Percentiles rank a stretch among this genome's conserved stretches.
phyloP scores from a whole-genome alignment of 2,329 filamentous ascomycete species.

The Plenodomus lindquistii region DNA sequence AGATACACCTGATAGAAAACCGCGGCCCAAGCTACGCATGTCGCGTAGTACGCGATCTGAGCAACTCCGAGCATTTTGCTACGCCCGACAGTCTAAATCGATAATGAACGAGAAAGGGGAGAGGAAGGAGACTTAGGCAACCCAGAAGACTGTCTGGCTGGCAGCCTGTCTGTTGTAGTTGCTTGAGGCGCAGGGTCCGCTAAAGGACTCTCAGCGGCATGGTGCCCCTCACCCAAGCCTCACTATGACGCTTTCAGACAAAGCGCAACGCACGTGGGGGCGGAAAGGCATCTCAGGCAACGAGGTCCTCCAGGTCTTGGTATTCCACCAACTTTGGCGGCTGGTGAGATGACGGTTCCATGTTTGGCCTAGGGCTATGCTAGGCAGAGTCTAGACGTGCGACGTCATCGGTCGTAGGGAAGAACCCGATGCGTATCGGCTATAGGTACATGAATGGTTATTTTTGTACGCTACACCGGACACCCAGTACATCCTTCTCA shows the following conservation, averaged over 20 bases:
- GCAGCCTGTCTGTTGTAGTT: not conserved
- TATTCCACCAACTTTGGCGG: not conserved
- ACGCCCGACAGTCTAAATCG: not conserved
- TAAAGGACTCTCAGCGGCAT: not conserved
- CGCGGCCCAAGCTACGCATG: conserved; percentile 28
- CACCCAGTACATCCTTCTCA: not conserved
- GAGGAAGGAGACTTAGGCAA: not conserved
- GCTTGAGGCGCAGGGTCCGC: not conserved
- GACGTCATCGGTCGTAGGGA: not conserved
- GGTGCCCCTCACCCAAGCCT: not conserved
- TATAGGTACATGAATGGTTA: not conserved
- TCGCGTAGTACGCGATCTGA: conserved; percentile 18
- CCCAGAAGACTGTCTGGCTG: conserved; percentile 3
- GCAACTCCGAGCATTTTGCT: conserved; percentile 14
- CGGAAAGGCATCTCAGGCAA: conserved; percentile 1
- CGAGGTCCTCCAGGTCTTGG: not conserved
- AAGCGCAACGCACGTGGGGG: conserved; percentile 6
- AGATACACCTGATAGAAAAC: conserved; percentile 32
- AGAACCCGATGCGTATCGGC: not conserved
- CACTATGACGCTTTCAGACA: conserved; percentile 1
- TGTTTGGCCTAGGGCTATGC: not conserved
- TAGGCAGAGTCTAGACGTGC: not conserved
- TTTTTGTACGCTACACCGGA: not conserved
- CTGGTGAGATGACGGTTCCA: not conserved
- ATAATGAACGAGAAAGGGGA: not conserved